Percentiles rank a stretch among this genome's conserved stretches.
Evolutionary conservation across 2,329 filamentous ascomycete species (phyloP).

Genomic region (Colletotrichum scovillei): DNA sequence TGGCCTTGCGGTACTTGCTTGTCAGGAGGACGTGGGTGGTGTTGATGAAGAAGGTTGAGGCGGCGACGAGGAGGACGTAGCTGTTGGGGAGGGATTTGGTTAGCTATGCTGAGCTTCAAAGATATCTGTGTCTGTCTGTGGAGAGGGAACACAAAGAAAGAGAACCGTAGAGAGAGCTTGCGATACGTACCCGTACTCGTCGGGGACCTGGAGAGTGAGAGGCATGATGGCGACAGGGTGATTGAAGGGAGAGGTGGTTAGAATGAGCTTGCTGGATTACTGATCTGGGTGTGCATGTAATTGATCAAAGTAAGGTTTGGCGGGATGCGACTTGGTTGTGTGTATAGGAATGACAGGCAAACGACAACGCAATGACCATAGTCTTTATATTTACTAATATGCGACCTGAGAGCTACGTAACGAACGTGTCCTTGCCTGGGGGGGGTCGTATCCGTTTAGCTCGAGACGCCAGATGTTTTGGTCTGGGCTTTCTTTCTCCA

Average conservation of each 20-base stretch:
- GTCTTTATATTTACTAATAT: not conserved
- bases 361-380: not conserved
- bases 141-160: not conserved
- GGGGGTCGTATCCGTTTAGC: not conserved
- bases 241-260: not conserved
- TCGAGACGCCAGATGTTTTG: slow-evolving; percentile 24
- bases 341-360: not conserved
- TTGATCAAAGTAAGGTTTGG: not conserved
- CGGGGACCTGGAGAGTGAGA: slow-evolving; percentile 55
- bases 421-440: not conserved
- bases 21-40: slow-evolving; percentile 62
- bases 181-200: slow-evolving; percentile 61
- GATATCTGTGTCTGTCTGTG: not conserved
- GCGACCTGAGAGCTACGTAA: not conserved
- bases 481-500: slow-evolving; percentile 11
- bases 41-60: slow-evolving; percentile 69
- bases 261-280: too few relatives aligned
- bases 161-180: not conserved
- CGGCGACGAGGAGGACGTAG: slow-evolving; percentile 70
- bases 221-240: slow-evolving; percentile 48
- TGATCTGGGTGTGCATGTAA: not conserved
- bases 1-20: slow-evolving; percentile 59
- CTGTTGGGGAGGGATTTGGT: slow-evolving; percentile 49
- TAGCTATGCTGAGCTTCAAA: not conserved
- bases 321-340: not conserved